Evolutionary conservation across 2,329 filamentous ascomycete genomes (phyloP).

Genomic region (Botrytis medusae): DNA sequence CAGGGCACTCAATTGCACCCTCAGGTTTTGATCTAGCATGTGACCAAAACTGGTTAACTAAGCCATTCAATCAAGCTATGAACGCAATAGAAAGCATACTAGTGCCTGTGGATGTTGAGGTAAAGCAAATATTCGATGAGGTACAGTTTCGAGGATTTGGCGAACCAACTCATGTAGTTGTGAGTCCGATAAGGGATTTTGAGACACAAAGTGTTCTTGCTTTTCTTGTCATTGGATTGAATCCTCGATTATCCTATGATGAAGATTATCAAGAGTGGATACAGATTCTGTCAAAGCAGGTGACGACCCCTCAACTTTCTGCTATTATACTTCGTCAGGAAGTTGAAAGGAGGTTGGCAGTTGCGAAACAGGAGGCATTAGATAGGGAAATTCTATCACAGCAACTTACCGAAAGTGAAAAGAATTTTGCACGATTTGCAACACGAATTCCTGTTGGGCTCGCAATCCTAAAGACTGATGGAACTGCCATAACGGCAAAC

Average conservation of each 20-base stretch:
- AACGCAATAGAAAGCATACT: constrained; percentile 64
- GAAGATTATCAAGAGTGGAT: constrained; percentile 61
- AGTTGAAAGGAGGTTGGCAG: not conserved
- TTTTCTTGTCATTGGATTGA: constrained; percentile 47
- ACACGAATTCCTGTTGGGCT: constrained; percentile 73
- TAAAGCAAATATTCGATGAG: constrained; percentile 57
- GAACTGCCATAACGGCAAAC: constrained; percentile 44
- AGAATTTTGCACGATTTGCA: constrained; percentile 67
- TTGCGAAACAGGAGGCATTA: constrained; percentile 54
- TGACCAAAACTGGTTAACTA: constrained; percentile 72
- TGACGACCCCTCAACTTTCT: constrained; percentile 63
- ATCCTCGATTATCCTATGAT: constrained; percentile 74
- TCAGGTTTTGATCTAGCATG: constrained; percentile 67
- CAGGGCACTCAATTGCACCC: constrained; percentile 67
- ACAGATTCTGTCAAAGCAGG: constrained; percentile 48
- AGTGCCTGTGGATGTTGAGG: constrained; percentile 60
- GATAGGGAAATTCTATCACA: constrained; percentile 66
- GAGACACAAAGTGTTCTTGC: constrained; percentile 59
- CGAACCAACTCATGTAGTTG: constrained; percentile 66
- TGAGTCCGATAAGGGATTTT: constrained; percentile 78
- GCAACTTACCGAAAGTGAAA: constrained; percentile 61
- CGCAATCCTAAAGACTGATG: constrained; percentile 65
- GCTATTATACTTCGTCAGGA: constrained; percentile 57
- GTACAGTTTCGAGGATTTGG: constrained; percentile 67
- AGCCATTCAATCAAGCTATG: constrained; percentile 62